Conservation (phyloP, 331 rosid species). For the Prunus yedoensis region DNA sequence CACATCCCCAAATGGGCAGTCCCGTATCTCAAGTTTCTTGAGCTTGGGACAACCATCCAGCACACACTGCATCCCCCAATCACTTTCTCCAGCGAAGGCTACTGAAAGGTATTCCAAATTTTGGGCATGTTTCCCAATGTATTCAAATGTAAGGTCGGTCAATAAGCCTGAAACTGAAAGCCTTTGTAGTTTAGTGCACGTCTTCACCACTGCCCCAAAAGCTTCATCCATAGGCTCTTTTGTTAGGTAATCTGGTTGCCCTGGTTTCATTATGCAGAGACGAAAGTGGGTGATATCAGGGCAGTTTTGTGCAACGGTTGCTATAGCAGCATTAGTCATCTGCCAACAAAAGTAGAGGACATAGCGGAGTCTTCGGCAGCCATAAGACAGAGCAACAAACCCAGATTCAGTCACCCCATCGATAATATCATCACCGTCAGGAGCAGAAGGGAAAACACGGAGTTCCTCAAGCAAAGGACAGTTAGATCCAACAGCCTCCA, state of each 20-base stretch:
- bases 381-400: slow-evolving; percentile 73
- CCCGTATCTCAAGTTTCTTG: slow-evolving; percentile 81
- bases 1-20: slow-evolving; percentile 76
- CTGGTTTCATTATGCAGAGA: slow-evolving; percentile 77
- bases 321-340: slow-evolving; percentile 86
- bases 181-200: slow-evolving; percentile 74
- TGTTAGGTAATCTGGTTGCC: slow-evolving; percentile 60
- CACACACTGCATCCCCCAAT: slow-evolving; percentile 80
- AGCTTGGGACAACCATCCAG: slow-evolving; percentile 76
- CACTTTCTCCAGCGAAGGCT: slow-evolving; percentile 80
- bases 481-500: slow-evolving; percentile 69
- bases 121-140: slow-evolving; percentile 70
- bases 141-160: slow-evolving; percentile 81
- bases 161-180: slow-evolving; percentile 71
- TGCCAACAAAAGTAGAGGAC: slow-evolving; percentile 83
- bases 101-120: slow-evolving; percentile 82
- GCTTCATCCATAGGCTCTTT: slow-evolving; percentile 75
- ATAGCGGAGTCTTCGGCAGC: slow-evolving; percentile 69
- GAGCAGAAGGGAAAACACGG: slow-evolving; percentile 78
- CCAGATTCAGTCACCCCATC: slow-evolving; percentile 81
- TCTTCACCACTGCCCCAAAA: slow-evolving; percentile 82
- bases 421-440: slow-evolving; percentile 48
- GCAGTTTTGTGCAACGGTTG: slow-evolving; percentile 75
- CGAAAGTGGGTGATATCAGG: slow-evolving; percentile 87
- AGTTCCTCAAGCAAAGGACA: slow-evolving; percentile 89